These are phyloP conservation scores for Antrodiella citrinella DNA, from an alignment of 768 basidiomycete species.

Conservation along the genomic window DNA sequence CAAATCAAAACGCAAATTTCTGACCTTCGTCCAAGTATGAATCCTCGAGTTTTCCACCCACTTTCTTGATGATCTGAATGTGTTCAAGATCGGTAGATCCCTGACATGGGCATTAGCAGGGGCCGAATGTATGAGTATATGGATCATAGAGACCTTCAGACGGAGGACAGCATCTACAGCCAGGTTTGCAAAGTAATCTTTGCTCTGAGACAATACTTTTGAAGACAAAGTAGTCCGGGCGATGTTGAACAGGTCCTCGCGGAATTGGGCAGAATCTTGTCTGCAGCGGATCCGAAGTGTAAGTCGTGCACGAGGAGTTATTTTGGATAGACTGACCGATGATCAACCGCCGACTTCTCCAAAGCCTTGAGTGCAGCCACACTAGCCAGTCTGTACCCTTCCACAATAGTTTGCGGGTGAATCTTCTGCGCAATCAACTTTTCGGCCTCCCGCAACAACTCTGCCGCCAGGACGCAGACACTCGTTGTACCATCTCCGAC, in stretches of 20 bases:
- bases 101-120: constrained; percentile 31
- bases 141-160: constrained; percentile 55
- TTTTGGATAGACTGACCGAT: constrained; percentile 49
- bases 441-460: constrained; percentile 91
- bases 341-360: constrained; percentile 74
- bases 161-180: constrained; percentile 95
- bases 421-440: constrained; percentile 87
- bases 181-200: constrained; percentile 95
- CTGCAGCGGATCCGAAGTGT: neutral
- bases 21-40: constrained; percentile 95
- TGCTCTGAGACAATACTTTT: constrained; percentile 95
- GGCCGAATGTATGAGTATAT: neutral
- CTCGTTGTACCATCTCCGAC: constrained; percentile 93
- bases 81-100: constrained; percentile 96
- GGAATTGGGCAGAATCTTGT: constrained; percentile 60
- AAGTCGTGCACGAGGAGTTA: neutral
- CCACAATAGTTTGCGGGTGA: constrained; percentile 96
- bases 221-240: constrained; percentile 92
- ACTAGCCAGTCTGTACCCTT: constrained; percentile 92
- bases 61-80: constrained; percentile 99
- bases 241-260: constrained; percentile 91
- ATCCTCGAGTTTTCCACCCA: constrained; percentile 96
- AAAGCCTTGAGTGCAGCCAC: constrained; percentile 77
- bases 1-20: constrained; percentile 8
- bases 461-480: constrained; percentile 88